phyloP scores from a whole-genome alignment of 768 basidiomycete species.

The Suillus americanus region DNA sequence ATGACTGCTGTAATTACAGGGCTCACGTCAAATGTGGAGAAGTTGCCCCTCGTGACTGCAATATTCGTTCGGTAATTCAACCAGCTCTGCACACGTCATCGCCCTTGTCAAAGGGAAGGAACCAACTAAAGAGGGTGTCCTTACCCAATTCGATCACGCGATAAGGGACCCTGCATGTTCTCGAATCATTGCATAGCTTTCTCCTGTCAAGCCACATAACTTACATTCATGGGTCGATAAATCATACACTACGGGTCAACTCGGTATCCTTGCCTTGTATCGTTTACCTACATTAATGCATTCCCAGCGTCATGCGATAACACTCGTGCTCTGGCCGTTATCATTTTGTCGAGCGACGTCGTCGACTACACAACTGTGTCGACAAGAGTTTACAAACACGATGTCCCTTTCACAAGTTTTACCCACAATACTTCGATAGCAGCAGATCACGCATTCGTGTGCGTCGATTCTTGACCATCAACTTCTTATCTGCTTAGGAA shows the following conservation, averaged over 20 bases:
- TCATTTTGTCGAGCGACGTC: not conserved
- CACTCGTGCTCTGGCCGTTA: not conserved
- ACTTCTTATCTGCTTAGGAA: not conserved
- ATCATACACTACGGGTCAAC: not conserved
- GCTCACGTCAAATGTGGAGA: constrained; percentile 90
- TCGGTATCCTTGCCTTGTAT: not conserved
- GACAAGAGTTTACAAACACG: not conserved
- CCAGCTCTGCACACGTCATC: constrained; percentile 22
- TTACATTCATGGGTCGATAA: not conserved
- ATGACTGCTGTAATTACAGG: constrained; percentile 36
- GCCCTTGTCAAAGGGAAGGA: constrained; percentile 28
- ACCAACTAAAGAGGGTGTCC: constrained; percentile 27
- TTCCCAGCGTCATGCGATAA: not conserved
- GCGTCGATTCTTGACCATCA: not conserved
- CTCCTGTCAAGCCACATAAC: not conserved
- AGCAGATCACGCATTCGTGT: not conserved
- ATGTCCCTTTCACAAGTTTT: not conserved
- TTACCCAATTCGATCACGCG: constrained; percentile 23
- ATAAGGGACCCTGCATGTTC: constrained; percentile 18
- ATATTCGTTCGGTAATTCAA: constrained; percentile 27
- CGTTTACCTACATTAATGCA: not conserved
- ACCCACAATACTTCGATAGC: not conserved
- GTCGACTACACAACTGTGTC: not conserved
- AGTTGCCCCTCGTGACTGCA: constrained; percentile 76
- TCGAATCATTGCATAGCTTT: not conserved